These are phyloP conservation scores for Malassezia dermatis DNA, from an alignment of 1,284 basidiomycete species.

Conservation along the genomic window DNA sequence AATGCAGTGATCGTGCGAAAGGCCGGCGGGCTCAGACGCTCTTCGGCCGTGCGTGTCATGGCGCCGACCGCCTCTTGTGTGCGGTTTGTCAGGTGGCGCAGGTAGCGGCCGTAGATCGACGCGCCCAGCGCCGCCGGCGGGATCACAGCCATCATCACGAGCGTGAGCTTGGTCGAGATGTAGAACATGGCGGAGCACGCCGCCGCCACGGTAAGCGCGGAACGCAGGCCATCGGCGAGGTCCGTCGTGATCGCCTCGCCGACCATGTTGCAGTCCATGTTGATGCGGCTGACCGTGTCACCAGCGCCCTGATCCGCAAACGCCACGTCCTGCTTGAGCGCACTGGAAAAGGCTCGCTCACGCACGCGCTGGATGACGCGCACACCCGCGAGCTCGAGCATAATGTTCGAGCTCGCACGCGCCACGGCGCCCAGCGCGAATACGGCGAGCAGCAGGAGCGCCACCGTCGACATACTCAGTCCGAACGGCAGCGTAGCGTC, in stretches of 20 bases:
- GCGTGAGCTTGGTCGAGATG: conserved; percentile 76
- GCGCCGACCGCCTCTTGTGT: conserved; percentile 90
- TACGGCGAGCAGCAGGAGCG: conserved; percentile 61
- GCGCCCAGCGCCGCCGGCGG: conserved; percentile 91
- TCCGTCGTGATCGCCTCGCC: conserved; percentile 66
- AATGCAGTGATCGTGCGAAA: conserved; percentile 86
- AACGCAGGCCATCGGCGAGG: conserved; percentile 36
- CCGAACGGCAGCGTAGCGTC: conserved; percentile 34
- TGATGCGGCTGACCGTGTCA: conserved; percentile 82
- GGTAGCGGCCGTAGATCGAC: conserved; percentile 88
- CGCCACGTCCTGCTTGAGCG: conserved; percentile 70
- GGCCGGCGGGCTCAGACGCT: conserved; percentile 66
- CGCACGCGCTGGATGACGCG: conserved; percentile 82
- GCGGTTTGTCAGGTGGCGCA: conserved; percentile 77
- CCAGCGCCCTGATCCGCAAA: conserved; percentile 78
- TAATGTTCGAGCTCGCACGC: conserved; percentile 78
- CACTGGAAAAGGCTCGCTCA: conserved; percentile 67
- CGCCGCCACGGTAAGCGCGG: conserved; percentile 33
- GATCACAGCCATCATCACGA: conserved; percentile 85
- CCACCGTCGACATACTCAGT: conserved; percentile 68
- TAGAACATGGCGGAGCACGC: conserved; percentile 90
- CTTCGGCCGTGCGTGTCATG: conserved; percentile 77
- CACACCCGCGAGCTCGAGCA: conserved; percentile 71
- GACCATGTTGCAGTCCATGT: conserved; percentile 83
- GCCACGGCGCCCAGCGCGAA: conserved; percentile 79